phyloP scores from a whole-genome alignment of 116 monocot genomes.

The Zostera marina region DNA sequence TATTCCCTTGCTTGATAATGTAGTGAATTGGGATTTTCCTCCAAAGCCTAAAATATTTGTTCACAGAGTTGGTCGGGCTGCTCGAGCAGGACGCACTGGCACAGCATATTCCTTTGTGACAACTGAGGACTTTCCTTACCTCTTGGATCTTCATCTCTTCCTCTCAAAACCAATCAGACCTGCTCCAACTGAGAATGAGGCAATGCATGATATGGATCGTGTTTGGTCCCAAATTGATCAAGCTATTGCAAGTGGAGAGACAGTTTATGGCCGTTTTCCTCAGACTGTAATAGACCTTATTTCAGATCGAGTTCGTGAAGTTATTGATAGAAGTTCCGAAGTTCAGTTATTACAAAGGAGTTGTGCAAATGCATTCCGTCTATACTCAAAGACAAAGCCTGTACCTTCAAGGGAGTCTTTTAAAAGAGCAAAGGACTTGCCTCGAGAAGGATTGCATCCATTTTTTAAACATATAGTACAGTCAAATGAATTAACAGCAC shows the following conservation, averaged over 20 bases:
- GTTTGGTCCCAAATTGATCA: slow-evolving; percentile 43
- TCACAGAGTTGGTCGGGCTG: slow-evolving; percentile 79
- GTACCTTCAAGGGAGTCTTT: slow-evolving; percentile 77
- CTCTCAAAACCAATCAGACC: slow-evolving; percentile 82
- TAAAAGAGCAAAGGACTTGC: slow-evolving; percentile 55
- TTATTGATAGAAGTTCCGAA: slow-evolving; percentile 48
- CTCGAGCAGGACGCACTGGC: slow-evolving; percentile 82
- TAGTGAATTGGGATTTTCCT: slow-evolving; percentile 87
- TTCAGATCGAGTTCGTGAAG: slow-evolving; percentile 50
- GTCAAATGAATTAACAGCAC: slow-evolving; percentile 67
- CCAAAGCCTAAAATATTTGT: slow-evolving; percentile 90
- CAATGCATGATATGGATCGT: slow-evolving; percentile 41
- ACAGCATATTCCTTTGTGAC: slow-evolving; percentile 85
- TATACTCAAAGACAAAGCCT: slow-evolving; percentile 68
- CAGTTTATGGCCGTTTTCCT: slow-evolving; percentile 77
- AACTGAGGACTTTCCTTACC: slow-evolving; percentile 69
- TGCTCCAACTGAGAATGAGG: slow-evolving; percentile 79
- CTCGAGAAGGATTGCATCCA: slow-evolving; percentile 61
- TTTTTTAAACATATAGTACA: slow-evolving; percentile 32
- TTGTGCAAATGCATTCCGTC: slow-evolving; percentile 66
- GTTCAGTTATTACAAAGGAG: slow-evolving; percentile 39
- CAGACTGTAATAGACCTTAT: slow-evolving; percentile 68
- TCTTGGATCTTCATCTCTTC: slow-evolving; percentile 91
- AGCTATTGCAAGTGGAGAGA: slow-evolving; percentile 67
- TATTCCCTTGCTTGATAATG: slow-evolving; percentile 94